Conservation (phyloP, 2,329 filamentous ascomycete species). For the Calonectria naviculata region DNA sequence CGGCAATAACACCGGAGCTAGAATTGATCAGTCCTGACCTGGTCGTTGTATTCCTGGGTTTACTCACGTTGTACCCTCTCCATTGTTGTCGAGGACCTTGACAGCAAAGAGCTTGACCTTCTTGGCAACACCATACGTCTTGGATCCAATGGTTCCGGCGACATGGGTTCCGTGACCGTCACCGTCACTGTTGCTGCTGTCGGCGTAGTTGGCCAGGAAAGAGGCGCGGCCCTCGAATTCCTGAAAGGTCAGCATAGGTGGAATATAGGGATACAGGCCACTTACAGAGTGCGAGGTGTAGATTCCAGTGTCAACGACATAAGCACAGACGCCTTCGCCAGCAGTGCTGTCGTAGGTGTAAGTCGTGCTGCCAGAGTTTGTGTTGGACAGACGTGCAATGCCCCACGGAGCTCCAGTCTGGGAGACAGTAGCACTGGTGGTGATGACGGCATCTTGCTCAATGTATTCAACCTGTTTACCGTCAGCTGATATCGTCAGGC, state of each 20-base stretch:
- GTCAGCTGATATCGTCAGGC: neutral
- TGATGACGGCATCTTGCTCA: constrained; percentile 51
- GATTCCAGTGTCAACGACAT: constrained; percentile 60
- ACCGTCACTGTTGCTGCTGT: constrained; percentile 39
- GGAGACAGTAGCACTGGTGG: constrained; percentile 34
- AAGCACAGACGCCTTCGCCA: constrained; percentile 55
- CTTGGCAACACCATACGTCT: constrained; percentile 54
- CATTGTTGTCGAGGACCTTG: constrained; percentile 55
- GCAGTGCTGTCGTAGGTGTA: constrained; percentile 54
- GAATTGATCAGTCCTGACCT: neutral
- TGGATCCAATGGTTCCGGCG: constrained; percentile 47
- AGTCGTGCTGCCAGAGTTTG: constrained; percentile 39
- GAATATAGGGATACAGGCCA: neutral
- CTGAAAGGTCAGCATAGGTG: constrained; percentile 15
- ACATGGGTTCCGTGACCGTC: constrained; percentile 57
- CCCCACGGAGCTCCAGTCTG: constrained; percentile 54
- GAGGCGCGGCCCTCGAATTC: constrained; percentile 50
- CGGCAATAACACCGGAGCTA: constrained; percentile 56
- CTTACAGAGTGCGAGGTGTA: constrained; percentile 50
- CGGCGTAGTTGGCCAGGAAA: constrained; percentile 43
- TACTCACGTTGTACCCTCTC: constrained; percentile 42
- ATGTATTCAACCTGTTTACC: constrained; percentile 48
- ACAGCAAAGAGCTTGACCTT: constrained; percentile 55
- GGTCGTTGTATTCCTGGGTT: neutral
- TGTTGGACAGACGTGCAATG: constrained; percentile 51